Evolutionary conservation across 2,329 filamentous ascomycete genomes (phyloP), one percentile per base, ranked within the genome.

Genomic region (Paecilomyces niveus): DNA sequence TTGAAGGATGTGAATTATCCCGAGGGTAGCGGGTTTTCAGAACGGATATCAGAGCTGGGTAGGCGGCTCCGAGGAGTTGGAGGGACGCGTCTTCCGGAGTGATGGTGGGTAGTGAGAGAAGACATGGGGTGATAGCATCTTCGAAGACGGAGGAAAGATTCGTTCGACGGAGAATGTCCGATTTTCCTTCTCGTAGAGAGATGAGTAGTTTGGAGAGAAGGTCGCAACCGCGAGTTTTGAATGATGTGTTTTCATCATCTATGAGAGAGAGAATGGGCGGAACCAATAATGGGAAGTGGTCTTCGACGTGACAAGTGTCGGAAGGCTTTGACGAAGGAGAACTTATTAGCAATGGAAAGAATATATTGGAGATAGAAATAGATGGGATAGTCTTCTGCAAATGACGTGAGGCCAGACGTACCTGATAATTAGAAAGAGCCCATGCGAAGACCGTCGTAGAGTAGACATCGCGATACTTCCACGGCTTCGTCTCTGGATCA

Each of bases 81-180:
- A 89, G 68, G 3, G 89, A 89, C 58, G 94, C 89, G 0, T 80
- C 70, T 66, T 90, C 88, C 0, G 89, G 85, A 0, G 90, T 96
- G 50, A 96, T 77, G 11, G 81, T 85, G 0, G 93, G 92, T 5
- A 96, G 80, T 65, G 86, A 89, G 7, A 88, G 80, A n/a, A 96
- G 81, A 35, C 86, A 85, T 0, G 90, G 89, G 15, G 67, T 70
- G 33, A 80, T 62, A 24, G 76, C 76, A 50, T 78, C 75, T 65
- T 76, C 70, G 59, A 79, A 79, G 57, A 79, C 76, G 2, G 76
- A 75, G 26, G 71, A 71, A 15, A 80, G 68, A 57, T 78, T 78
- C 7, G 75, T 78, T 22, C 74, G 70, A 18, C 64, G 65, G 7
- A 79, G 68, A 15, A 79, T 75, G 53, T 74, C 70, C 2, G 73